Conservation (phyloP, 306 rosid species). For the Arachis hypogaea region DNA sequence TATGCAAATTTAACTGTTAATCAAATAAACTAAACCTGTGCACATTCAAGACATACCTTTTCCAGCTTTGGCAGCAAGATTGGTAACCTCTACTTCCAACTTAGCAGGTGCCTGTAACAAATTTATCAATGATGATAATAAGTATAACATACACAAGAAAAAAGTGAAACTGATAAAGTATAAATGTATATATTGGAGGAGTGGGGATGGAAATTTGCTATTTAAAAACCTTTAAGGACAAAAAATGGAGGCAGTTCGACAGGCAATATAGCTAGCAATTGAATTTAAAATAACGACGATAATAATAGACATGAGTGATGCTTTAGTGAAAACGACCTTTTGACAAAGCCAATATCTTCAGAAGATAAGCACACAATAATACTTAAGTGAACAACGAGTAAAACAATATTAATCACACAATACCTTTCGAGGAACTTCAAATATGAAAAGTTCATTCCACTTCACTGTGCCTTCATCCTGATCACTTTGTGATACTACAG, state of each 20-base stretch:
- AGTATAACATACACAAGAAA: constrained; percentile 9
- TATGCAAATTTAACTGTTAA: constrained; percentile 9
- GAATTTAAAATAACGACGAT: background rate
- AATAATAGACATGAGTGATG: constrained; percentile 3
- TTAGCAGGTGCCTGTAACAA: constrained; percentile 78
- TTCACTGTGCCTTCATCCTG: constrained; percentile 68
- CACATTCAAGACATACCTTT: constrained; percentile 62
- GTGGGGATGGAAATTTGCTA: background rate
- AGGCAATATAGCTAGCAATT: constrained; percentile 12
- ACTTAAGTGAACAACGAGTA: constrained; percentile 2
- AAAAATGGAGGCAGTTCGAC: constrained; percentile 6
- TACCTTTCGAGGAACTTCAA: constrained; percentile 94
- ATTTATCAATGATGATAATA: constrained; percentile 30
- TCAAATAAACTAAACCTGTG: constrained; percentile 14
- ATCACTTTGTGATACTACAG: constrained; percentile 54
- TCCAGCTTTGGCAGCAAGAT: constrained; percentile 96
- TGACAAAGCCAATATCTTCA: constrained; percentile 8
- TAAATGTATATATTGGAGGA: background rate
- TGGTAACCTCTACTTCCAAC: constrained; percentile 95
- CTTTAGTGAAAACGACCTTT: background rate
- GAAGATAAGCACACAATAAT: constrained; percentile 6
- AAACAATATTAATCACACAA: constrained; percentile 9
- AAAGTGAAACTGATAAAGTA: constrained; percentile 12
- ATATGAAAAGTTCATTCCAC: constrained; percentile 96
- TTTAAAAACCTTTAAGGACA: background rate